Percentiles rank a stretch among this genome's conserved stretches.
Conservation (phyloP, 1,139 yeast genomes). For the Geotrichum fermentans region DNA sequence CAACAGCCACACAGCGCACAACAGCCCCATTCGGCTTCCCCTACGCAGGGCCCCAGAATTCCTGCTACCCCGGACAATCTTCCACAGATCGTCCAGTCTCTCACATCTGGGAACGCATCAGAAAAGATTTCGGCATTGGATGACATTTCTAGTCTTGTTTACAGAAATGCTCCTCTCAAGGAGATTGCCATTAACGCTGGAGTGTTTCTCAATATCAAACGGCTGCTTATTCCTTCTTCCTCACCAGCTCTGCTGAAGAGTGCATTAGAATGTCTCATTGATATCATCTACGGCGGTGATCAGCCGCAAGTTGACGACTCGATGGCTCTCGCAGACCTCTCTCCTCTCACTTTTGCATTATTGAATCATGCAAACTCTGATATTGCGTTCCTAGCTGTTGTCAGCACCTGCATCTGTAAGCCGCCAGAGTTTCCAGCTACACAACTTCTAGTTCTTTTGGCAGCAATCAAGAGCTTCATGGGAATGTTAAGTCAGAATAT, state of each 20-base stretch:
- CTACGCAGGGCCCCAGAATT: background rate
- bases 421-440: background rate
- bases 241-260: background rate
- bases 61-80: background rate
- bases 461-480: background rate
- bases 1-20: background rate
- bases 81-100: background rate
- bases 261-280: background rate
- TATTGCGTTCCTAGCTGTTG: background rate
- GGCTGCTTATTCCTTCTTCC: background rate
- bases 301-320: background rate
- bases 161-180: background rate
- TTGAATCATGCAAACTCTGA: background rate
- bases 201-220: background rate
- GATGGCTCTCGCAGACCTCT: background rate
- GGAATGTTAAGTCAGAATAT: background rate
- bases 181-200: background rate
- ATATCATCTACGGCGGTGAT: background rate
- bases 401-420: background rate
- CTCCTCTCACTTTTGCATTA: background rate
- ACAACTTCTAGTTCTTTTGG: background rate
- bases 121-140: background rate
- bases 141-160: background rate
- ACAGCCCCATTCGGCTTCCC: background rate
- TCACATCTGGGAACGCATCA: background rate